A percentile compares a stretch with the other conserved stretches of the same genome.
Conservation (phyloP, 768 basidiomycete species). For the Saitozyma podzolica region DNA sequence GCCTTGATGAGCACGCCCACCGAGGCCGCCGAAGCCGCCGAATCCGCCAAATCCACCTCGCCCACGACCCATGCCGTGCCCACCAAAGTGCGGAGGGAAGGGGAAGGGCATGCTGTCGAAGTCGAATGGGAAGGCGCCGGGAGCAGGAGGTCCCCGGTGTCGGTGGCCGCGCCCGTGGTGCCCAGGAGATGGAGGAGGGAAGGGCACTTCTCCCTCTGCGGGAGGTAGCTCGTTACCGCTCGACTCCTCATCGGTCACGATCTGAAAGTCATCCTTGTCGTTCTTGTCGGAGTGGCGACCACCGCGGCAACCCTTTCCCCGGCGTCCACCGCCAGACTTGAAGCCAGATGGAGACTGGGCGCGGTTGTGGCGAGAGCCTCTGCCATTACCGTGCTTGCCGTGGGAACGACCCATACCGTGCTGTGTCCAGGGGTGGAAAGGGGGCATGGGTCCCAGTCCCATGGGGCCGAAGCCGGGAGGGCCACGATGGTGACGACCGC, state of each 20-base stretch:
- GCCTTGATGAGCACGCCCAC: not conserved
- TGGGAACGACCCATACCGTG: not conserved
- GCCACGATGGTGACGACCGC: not conserved
- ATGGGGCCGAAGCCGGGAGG: not conserved
- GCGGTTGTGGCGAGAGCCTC: not conserved
- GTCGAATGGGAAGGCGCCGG: not conserved
- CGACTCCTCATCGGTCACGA: not conserved
- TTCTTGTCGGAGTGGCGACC: not conserved
- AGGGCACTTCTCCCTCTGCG: not conserved
- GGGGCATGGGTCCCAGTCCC: not conserved
- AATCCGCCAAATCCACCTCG: not conserved
- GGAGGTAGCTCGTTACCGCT: not conserved
- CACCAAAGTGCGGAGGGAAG: not conserved
- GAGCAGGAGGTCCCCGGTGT: not conserved
- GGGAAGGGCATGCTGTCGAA: not conserved
- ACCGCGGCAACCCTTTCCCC: not conserved
- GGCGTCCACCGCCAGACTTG: not conserved
- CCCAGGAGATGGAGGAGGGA: not conserved
- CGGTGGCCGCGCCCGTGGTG: not conserved
- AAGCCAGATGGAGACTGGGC: not conserved
- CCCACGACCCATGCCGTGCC: not conserved
- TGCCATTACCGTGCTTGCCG: not conserved
- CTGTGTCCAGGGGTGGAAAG: not conserved
- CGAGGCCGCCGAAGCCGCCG: not conserved
- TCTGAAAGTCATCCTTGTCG: not conserved